Conservation (phyloP, 2,329 filamentous ascomycete species). For the Lizonia empirigonia region DNA sequence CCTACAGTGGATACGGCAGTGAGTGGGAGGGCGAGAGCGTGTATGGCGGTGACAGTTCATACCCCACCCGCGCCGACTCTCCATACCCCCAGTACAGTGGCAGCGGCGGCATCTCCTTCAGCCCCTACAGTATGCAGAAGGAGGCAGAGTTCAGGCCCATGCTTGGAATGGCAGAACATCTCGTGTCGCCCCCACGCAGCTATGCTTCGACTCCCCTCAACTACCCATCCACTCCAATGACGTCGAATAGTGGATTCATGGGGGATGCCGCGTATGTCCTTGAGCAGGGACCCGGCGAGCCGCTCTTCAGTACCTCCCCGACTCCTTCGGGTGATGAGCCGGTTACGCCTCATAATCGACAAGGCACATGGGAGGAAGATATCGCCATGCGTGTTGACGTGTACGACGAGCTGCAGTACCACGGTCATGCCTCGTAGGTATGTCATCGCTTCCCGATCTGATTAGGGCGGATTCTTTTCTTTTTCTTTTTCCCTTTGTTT, state of each 20-base stretch:
- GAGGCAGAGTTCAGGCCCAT: not conserved
- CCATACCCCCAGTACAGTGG: not conserved
- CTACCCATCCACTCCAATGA: constrained; percentile 11
- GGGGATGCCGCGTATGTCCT: constrained; percentile 26
- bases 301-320: constrained; percentile 31
- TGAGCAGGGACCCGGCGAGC: constrained; percentile 26
- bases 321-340: constrained; percentile 29
- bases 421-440: not conserved
- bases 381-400: not conserved
- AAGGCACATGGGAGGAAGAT: constrained; percentile 21
- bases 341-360: constrained; percentile 23
- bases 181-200: constrained; percentile 3
- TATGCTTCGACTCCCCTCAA: constrained; percentile 23
- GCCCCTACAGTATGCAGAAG: not conserved
- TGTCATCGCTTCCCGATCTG: too few relatives aligned
- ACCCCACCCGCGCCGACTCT: not conserved
- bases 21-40: not conserved
- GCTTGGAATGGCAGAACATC: not conserved
- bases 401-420: not conserved
- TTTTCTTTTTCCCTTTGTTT: not conserved
- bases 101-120: not conserved
- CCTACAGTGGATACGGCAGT: constrained; percentile 10
- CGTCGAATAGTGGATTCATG: constrained; percentile 6
- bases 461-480: not conserved
- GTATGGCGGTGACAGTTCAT: not conserved